A percentile compares a stretch with the other conserved stretches of the same genome.
These are phyloP conservation scores for Xylariaceae sp. DNA, from an alignment of 2,329 filamentous ascomycete species.

Conservation along the genomic window DNA sequence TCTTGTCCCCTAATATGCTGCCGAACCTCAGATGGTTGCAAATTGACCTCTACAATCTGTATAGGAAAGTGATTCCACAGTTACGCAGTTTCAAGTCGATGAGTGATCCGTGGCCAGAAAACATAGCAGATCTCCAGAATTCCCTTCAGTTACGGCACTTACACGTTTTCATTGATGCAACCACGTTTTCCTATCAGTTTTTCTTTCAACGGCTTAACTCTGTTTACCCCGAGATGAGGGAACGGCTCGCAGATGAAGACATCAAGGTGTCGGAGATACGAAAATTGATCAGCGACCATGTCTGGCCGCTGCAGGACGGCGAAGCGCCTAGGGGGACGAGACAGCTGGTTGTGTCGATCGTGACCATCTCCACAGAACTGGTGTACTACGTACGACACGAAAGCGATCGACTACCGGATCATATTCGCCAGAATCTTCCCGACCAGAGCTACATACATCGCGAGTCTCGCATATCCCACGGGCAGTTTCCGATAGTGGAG, in stretches of 20 bases:
- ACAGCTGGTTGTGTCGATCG: background rate
- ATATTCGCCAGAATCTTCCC: background rate
- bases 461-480: background rate
- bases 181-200: too few relatives aligned
- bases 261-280: background rate
- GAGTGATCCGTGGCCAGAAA: background rate
- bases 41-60: background rate
- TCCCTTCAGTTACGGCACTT: background rate
- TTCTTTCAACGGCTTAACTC: too few relatives aligned
- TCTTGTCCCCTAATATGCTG: background rate
- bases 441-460: background rate
- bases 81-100: background rate
- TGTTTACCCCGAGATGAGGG: too few relatives aligned
- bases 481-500: background rate
- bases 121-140: background rate
- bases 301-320: background rate
- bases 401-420: background rate
- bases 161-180: background rate
- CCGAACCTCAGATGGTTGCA: background rate
- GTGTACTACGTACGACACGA: background rate
- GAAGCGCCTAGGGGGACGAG: background rate
- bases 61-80: background rate
- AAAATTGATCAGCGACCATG: background rate
- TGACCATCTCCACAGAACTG: background rate
- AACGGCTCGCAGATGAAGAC: too few relatives aligned